Evolutionary conservation across 148 eudicot genomes (phyloP).

Genomic region (Silene conica): DNA sequence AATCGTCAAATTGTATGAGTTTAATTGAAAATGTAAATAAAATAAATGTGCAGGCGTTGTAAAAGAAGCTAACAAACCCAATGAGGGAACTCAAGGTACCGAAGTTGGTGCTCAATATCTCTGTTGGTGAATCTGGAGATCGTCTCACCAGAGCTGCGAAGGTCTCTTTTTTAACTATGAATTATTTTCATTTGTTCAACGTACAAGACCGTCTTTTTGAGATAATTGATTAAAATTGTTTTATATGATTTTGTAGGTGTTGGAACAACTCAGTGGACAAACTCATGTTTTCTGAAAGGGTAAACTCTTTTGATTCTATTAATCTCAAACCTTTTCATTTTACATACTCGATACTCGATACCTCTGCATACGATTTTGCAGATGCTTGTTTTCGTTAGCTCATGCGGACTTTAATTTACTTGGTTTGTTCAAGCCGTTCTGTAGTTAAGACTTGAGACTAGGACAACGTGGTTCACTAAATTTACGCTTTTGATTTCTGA

Average conservation of each 20-base stretch:
- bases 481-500: no score
- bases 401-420: no score
- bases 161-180: conserved; percentile 21
- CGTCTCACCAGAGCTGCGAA: conserved; percentile 72
- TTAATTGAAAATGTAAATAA: background rate
- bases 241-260: conserved; percentile 33
- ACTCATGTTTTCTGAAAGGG: conserved; percentile 75
- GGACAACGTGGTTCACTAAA: no score
- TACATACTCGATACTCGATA: no score
- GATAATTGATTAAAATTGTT: background rate
- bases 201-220: no score
- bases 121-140: conserved; percentile 78
- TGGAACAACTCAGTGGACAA: conserved; percentile 78
- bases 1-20: background rate
- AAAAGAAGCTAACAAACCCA: conserved; percentile 63
- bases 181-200: no score
- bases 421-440: no score
- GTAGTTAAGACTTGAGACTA: no score
- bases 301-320: background rate
- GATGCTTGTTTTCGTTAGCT: no score
- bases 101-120: conserved; percentile 74
- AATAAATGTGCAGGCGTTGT: conserved; percentile 47
- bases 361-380: no score
- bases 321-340: no score
- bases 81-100: conserved; percentile 80